phyloP scores from a whole-genome alignment of 495 filamentous ascomycete genomes.

The Daldinia concentrica region DNA sequence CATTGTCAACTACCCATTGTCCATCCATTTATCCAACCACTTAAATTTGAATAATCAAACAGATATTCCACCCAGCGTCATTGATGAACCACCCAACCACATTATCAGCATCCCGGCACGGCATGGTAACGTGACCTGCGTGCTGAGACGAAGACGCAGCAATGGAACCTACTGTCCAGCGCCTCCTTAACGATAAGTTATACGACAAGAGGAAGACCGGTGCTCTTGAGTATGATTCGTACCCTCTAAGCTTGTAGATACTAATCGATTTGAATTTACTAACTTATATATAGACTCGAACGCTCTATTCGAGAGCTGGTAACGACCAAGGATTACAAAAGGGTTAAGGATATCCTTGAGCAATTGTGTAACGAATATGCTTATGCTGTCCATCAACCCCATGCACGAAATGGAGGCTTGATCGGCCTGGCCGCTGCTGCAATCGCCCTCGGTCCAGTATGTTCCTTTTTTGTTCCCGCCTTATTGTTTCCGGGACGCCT shows the following conservation, averaged over 20 bases:
- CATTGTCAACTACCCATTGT: neutral
- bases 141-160: conserved; percentile 27
- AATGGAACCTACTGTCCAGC: conserved; percentile 92
- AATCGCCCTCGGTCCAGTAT: conserved; percentile 91
- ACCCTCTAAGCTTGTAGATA: neutral
- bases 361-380: conserved; percentile 98
- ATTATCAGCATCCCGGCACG: neutral
- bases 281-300: conserved; percentile 75
- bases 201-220: conserved; percentile 98
- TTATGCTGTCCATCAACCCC: conserved; percentile 96
- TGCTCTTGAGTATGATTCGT: conserved; percentile 84
- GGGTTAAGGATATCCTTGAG: conserved; percentile 84
- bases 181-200: conserved; percentile 94
- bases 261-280: conserved; percentile 28
- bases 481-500: neutral
- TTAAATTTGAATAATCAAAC: neutral
- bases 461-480: conserved; percentile 40
- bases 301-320: conserved; percentile 87
- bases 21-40: neutral
- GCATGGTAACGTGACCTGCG: conserved; percentile 31
- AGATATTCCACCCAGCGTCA: neutral
- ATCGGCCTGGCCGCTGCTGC: conserved; percentile 97
- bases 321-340: conserved; percentile 76
- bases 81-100: conserved; percentile 1
- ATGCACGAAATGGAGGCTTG: conserved; percentile 94